Base-by-base conservation (phyloP, 148 eudicot genomes). In the Linanthus parryae region DNA sequence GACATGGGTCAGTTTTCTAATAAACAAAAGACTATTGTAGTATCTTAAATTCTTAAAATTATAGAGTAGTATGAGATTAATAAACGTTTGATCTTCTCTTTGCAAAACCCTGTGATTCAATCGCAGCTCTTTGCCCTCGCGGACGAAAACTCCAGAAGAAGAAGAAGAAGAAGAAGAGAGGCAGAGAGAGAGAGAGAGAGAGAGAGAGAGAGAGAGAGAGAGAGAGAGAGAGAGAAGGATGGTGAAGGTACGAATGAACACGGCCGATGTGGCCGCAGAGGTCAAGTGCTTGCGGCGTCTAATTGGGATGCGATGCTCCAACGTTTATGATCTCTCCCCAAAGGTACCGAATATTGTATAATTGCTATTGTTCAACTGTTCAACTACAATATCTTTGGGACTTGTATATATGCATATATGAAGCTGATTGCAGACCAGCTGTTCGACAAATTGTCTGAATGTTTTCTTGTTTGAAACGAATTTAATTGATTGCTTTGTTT, bases 241-340 rank as follows among this genome's bases (percentile, higher is more conserved):
- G 98, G 98, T 92, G 83, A 92, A 92, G 63, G 96, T 92, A 4
- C 96, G 98, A 12, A 92, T 92, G 98, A 92, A 92, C 83, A 92
- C 98, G 50, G 98, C 98, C 35, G 98, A 92, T 52, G 98, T 92
- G 56, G 96, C 98, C 67, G 98, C 96, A 7, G 96, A 92, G 76
- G 96, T 92, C 39, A 92, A 87, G 64, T 92, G 98, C 64, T 74
- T 92, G 56, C 81, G 88, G 1, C 76, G 62, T 8, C 64, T 92
- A 22, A 92, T 92, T 57, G 98, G 98, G 30, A 92, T 92, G 98
- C 94, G 98, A 8, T 84, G 89, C 30, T 84, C 96, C 47, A 92
- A 92, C 33, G 94, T 92, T 46, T 92, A 92, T 54, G 98, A 92
- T 67, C 75, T 92, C 57, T 65, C 94, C 33, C 96, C 98, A 1